Evolutionary conservation across 2,329 filamentous ascomycete genomes (phyloP).

Genomic region (Colletotrichum orbiculare): DNA sequence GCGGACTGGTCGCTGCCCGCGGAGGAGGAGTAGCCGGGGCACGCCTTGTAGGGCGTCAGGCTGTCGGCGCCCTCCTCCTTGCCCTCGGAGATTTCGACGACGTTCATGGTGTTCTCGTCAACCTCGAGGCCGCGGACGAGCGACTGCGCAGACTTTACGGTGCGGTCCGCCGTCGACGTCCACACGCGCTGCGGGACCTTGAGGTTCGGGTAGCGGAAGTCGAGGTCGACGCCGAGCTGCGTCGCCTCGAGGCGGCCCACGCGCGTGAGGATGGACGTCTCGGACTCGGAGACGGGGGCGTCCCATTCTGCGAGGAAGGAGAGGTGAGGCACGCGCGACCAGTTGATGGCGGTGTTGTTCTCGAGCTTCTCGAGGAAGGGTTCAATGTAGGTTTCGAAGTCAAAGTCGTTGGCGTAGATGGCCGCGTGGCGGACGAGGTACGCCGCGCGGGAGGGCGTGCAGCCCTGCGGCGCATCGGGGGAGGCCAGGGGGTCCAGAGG

Average conservation of each 20-base stretch:
- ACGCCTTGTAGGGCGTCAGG: conserved; percentile 73
- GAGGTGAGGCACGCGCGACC: conserved; percentile 65
- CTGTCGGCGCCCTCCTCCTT: conserved; percentile 67
- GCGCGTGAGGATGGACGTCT: conserved; percentile 69
- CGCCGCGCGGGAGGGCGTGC: conserved; percentile 61
- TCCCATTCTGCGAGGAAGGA: conserved; percentile 68
- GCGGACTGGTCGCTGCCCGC: conserved; percentile 66
- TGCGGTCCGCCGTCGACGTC: conserved; percentile 72
- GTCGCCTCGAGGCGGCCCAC: conserved; percentile 71
- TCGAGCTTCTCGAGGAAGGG: conserved; percentile 68
- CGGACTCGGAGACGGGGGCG: conserved; percentile 65
- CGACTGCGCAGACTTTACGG: conserved; percentile 66
- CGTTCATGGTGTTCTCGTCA: conserved; percentile 63
- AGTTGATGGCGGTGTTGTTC: conserved; percentile 66
- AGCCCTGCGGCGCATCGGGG: conserved; percentile 59
- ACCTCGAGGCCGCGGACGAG: conserved; percentile 67
- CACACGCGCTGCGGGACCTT: conserved; percentile 66
- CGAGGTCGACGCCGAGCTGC: conserved; percentile 67
- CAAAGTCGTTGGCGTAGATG: conserved; percentile 70
- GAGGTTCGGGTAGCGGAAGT: conserved; percentile 67
- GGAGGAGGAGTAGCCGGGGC: conserved; percentile 70
- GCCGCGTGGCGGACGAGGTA: conserved; percentile 70
- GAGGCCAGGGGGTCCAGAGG: conserved; percentile 59
- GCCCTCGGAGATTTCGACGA: conserved; percentile 67
- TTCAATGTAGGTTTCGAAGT: conserved; percentile 67